Percentiles rank a stretch among this genome's conserved stretches.
These are phyloP conservation scores for Pythium brachiatum DNA, from an alignment of 352 stramenopile genomes.

Conservation along the genomic window DNA sequence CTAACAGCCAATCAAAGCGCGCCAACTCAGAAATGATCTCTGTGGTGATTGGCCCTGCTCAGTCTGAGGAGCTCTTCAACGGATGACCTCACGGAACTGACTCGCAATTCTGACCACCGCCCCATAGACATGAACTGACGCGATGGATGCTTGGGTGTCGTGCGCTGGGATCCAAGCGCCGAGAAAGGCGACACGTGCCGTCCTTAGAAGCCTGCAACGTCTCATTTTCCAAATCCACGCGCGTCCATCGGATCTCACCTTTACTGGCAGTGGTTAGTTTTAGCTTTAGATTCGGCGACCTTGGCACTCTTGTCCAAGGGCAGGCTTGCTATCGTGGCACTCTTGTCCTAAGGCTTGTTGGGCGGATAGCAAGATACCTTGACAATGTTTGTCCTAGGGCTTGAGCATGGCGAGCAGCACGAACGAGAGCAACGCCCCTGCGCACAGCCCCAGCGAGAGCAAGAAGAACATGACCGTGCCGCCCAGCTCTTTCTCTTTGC, in stretches of 20 bases:
- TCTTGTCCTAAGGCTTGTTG: not conserved
- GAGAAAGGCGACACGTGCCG: not conserved
- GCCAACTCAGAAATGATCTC: slow-evolving; percentile 1
- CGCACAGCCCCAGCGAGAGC: slow-evolving; percentile 66
- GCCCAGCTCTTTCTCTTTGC: slow-evolving; percentile 66
- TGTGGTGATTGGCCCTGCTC: not conserved
- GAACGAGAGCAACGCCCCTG: slow-evolving; percentile 76
- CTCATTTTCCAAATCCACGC: not conserved
- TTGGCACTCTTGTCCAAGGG: not conserved
- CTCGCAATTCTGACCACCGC: not conserved
- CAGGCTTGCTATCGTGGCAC: not conserved
- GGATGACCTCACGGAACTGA: slow-evolving; percentile 6
- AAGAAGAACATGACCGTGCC: slow-evolving; percentile 85
- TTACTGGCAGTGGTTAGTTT: not conserved
- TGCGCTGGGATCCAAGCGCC: not conserved
- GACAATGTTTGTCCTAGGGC: slow-evolving; percentile 25
- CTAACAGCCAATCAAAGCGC: slow-evolving; percentile 12
- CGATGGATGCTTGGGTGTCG: not conserved
- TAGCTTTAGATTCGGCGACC: not conserved
- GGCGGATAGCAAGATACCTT: not conserved
- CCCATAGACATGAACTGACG: not conserved
- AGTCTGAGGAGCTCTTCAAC: slow-evolving; percentile 10
- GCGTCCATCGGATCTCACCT: not conserved
- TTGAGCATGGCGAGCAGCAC: slow-evolving; percentile 74
- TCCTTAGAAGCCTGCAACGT: not conserved